A percentile compares a stretch with the other conserved stretches of the same genome.
Conservation (phyloP, 805 yeast genomes). For the Candida wancherniae region DNA sequence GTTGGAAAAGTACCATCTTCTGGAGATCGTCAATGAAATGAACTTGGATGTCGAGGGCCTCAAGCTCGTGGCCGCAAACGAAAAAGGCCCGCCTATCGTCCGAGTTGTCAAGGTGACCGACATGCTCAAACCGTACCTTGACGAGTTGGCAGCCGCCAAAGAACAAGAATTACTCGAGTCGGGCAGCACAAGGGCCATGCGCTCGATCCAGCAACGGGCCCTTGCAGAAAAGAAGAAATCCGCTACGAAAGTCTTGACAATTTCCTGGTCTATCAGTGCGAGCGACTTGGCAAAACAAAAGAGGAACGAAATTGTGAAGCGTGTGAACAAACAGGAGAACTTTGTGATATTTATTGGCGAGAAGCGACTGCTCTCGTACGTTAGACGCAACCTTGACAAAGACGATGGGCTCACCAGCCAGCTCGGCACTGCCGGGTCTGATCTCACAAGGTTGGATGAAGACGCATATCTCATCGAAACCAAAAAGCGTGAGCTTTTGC, state of each 20-base stretch:
- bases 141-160: slow-evolving; percentile 27
- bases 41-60: slow-evolving; percentile 26
- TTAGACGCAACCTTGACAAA: slow-evolving; percentile 12
- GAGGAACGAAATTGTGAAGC: slow-evolving; percentile 42
- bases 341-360: slow-evolving; percentile 26
- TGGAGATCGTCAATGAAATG: slow-evolving; percentile 27
- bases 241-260: slow-evolving; percentile 42
- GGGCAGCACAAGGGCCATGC: slow-evolving; percentile 31
- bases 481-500: slow-evolving; percentile 27
- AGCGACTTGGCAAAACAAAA: slow-evolving; percentile 53
- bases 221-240: slow-evolving; percentile 34
- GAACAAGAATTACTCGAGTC: slow-evolving; percentile 27
- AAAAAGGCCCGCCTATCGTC: slow-evolving; percentile 23
- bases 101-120: slow-evolving; percentile 23
- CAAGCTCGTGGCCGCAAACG: slow-evolving; percentile 17
- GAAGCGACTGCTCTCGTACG: slow-evolving; percentile 15
- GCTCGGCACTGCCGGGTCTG: slow-evolving; percentile 3
- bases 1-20: too few species aligned
- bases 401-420: slow-evolving; percentile 12
- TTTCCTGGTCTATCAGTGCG: slow-evolving; percentile 54
- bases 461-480: slow-evolving; percentile 17
- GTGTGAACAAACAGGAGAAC: slow-evolving; percentile 41
- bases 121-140: slow-evolving; percentile 31
- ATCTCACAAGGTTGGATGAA: slow-evolving; percentile 13
- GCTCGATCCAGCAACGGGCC: slow-evolving; percentile 23